Evolutionary conservation across 352 stramenopile species (phyloP).

Genomic region (Aphanomyces invadans): DNA sequence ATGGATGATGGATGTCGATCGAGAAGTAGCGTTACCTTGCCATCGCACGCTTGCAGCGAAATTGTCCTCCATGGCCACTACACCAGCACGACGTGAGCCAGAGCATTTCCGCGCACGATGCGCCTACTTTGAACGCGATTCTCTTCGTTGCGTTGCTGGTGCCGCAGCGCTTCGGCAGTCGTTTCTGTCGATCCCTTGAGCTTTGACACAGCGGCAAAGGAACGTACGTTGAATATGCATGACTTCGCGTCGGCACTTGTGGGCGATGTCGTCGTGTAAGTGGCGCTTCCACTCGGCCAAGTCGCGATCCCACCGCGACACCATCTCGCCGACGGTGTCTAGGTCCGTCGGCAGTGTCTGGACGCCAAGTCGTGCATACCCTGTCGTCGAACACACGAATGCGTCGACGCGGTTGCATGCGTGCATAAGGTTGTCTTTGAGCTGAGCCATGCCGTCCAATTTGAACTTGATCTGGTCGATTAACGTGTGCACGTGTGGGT

Average conservation of each 20-base stretch:
- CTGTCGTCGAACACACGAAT: conserved; percentile 4
- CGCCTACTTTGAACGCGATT: not conserved
- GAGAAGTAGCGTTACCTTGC: not conserved
- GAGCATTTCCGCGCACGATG: no score
- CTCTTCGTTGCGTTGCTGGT: not conserved
- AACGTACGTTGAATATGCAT: not conserved
- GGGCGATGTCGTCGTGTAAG: not conserved
- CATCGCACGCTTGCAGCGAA: not conserved
- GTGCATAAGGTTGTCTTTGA: not conserved
- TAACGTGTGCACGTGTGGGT: not conserved
- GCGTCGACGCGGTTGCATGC: not conserved
- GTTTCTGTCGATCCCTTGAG: not conserved
- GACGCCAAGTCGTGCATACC: not conserved
- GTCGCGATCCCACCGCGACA: not conserved
- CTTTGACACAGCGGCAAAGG: not conserved
- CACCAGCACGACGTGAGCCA: not conserved
- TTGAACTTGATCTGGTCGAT: not conserved
- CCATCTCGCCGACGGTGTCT: not conserved
- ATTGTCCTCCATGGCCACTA: not conserved
- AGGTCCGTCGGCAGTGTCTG: not conserved
- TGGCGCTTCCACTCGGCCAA: not conserved
- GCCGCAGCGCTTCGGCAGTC: not conserved
- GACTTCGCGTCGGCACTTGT: not conserved
- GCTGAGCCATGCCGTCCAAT: not conserved
- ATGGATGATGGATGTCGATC: not conserved